These are phyloP conservation scores for Penicillium mononematosum DNA, from an alignment of 495 filamentous ascomycete genomes.

Conservation along the genomic window DNA sequence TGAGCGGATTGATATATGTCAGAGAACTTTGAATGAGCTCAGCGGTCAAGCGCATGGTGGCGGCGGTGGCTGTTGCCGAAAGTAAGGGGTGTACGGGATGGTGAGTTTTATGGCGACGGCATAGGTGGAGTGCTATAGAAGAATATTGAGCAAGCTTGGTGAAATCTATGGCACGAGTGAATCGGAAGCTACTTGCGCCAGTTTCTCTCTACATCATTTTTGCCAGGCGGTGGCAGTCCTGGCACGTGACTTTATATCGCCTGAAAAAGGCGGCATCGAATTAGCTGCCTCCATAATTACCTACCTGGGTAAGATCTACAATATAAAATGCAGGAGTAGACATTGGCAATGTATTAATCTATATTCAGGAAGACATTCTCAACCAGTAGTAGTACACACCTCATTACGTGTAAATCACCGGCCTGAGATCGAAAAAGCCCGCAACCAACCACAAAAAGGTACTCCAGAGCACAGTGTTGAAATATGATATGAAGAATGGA, in stretches of 20 bases:
- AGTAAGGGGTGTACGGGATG: neutral
- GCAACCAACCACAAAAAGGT: conserved; percentile 21
- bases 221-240: conserved; percentile 24
- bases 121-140: neutral
- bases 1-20: conserved; percentile 96
- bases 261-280: neutral
- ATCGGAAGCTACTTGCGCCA: conserved; percentile 21
- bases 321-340: neutral
- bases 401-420: conserved; percentile 27
- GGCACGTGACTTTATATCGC: conserved; percentile 8
- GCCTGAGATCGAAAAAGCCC: conserved; percentile 24
- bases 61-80: conserved; percentile 19
- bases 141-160: conserved; percentile 7
- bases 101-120: conserved; percentile 1
- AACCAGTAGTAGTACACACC: conserved; percentile 27
- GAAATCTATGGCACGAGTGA: conserved; percentile 15
- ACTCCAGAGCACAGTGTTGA: conserved; percentile 30
- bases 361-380: conserved; percentile 25
- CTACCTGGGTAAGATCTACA: neutral
- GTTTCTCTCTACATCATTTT: conserved; percentile 32
- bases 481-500: conserved; percentile 32
- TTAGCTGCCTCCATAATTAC: neutral
- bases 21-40: conserved; percentile 89
- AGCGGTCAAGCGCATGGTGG: conserved; percentile 85
- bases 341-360: conserved; percentile 26